Evolutionary conservation across 148 eudicot genomes (phyloP).

Genomic region (Diospyros kaki): DNA sequence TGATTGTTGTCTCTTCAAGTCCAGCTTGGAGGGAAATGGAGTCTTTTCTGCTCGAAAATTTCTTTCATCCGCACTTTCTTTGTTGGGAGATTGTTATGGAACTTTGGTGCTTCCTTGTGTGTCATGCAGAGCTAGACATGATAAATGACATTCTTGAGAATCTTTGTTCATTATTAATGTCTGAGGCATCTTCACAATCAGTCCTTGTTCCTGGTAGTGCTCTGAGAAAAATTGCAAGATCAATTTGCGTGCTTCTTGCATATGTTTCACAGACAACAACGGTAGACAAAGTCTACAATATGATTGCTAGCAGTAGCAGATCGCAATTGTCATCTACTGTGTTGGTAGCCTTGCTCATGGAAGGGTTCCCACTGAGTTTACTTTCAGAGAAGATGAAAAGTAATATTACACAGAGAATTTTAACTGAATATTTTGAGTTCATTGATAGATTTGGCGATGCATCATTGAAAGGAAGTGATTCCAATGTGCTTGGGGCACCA

Average conservation of each 20-base stretch:
- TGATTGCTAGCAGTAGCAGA: constrained; percentile 32
- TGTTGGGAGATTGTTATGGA: constrained; percentile 78
- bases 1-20: constrained; percentile 55
- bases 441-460: constrained; percentile 41
- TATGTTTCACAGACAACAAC: constrained; percentile 37
- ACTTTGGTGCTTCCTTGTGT: constrained; percentile 76
- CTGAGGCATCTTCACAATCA: constrained; percentile 47
- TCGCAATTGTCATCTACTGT: constrained; percentile 39
- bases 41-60: constrained; percentile 62
- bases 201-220: constrained; percentile 36
- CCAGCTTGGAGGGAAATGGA: constrained; percentile 61
- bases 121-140: constrained; percentile 62
- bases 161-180: constrained; percentile 55
- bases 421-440: constrained; percentile 56
- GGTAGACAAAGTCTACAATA: constrained; percentile 58
- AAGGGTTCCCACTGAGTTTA: constrained; percentile 70
- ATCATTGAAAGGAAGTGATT: constrained; percentile 26
- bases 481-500: constrained; percentile 47
- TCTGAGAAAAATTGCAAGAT: constrained; percentile 65
- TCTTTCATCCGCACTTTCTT: constrained; percentile 80
- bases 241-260: constrained; percentile 56
- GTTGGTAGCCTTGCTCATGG: constrained; percentile 66
- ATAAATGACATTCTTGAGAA: constrained; percentile 52
- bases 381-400: constrained; percentile 53
- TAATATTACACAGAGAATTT: constrained; percentile 44